These are phyloP conservation scores for Pythium aphanidermatum DNA, from an alignment of 352 stramenopile species.

Conservation along the genomic window DNA sequence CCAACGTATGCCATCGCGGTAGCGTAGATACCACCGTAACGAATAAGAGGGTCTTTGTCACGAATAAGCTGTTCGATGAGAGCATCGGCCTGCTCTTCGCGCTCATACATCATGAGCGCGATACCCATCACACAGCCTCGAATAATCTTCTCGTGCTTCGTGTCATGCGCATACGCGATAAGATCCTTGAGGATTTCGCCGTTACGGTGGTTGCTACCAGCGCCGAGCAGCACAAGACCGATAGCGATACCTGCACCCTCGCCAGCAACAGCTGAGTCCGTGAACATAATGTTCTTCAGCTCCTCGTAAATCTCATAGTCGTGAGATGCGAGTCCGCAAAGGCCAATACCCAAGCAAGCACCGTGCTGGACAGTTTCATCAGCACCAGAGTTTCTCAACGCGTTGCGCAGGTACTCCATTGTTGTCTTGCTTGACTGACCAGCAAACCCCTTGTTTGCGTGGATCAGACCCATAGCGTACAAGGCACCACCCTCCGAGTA, in stretches of 20 bases:
- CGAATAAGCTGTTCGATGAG: slow-evolving; percentile 97
- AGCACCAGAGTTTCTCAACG: slow-evolving; percentile 76
- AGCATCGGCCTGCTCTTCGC: slow-evolving; percentile 94
- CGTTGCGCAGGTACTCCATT: slow-evolving; percentile 84
- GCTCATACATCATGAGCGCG: slow-evolving; percentile 97
- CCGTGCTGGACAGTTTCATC: slow-evolving; percentile 98
- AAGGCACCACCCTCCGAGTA: slow-evolving; percentile 97
- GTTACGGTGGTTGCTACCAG: slow-evolving; percentile 80
- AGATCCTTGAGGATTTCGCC: slow-evolving; percentile 90
- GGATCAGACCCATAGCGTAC: slow-evolving; percentile 98
- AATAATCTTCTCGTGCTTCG: slow-evolving; percentile 99
- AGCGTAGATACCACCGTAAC: slow-evolving; percentile 98
- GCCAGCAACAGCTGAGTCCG: slow-evolving; percentile 96
- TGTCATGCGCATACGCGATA: slow-evolving; percentile 97
- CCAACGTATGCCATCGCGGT: slow-evolving; percentile 97
- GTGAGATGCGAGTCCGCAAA: slow-evolving; percentile 93
- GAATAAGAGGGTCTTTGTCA: slow-evolving; percentile 97
- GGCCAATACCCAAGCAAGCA: slow-evolving; percentile 95
- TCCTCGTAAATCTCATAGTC: slow-evolving; percentile 95
- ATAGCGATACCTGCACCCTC: slow-evolving; percentile 97
- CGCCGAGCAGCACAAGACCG: slow-evolving; percentile 96
- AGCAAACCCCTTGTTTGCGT: slow-evolving; percentile 93
- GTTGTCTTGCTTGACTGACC: slow-evolving; percentile 77
- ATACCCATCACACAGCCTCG: slow-evolving; percentile 96
- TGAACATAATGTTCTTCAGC: slow-evolving; percentile 97